phyloP scores from a whole-genome alignment of 805 yeast species.

The Saccharomyces mikatae region DNA sequence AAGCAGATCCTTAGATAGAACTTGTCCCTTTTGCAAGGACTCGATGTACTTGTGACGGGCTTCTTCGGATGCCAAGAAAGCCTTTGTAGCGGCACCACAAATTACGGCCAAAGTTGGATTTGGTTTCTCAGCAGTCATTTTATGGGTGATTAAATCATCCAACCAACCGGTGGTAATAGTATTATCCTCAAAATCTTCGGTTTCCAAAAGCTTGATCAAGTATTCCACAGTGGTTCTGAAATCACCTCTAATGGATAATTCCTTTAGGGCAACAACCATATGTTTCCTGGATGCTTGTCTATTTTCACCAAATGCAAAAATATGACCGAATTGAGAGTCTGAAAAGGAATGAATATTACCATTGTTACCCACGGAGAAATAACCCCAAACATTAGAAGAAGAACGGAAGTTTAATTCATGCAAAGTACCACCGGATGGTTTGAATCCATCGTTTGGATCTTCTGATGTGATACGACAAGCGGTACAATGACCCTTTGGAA shows the following conservation, averaged over 20 bases:
- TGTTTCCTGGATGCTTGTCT: slow-evolving; percentile 97
- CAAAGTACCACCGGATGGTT: slow-evolving; percentile 94
- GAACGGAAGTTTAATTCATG: slow-evolving; percentile 96
- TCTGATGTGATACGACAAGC: slow-evolving; percentile 99
- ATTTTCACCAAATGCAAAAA: slow-evolving; percentile 97
- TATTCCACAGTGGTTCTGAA: slow-evolving; percentile 97
- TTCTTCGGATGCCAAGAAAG: slow-evolving; percentile 69
- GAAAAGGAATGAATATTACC: slow-evolving; percentile 97
- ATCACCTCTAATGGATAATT: slow-evolving; percentile 94
- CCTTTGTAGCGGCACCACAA: slow-evolving; percentile 97
- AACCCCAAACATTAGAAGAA: slow-evolving; percentile 98
- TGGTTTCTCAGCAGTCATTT: slow-evolving; percentile 94
- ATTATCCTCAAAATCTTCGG: slow-evolving; percentile 93
- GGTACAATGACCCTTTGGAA: slow-evolving; percentile 96
- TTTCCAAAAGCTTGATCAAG: slow-evolving; percentile 86
- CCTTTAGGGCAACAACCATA: slow-evolving; percentile 97
- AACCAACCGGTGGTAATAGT: slow-evolving; percentile 99
- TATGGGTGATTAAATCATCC: slow-evolving; percentile 88
- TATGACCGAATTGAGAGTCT: slow-evolving; percentile 98
- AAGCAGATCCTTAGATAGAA: slow-evolving; percentile 71
- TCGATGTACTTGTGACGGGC: slow-evolving; percentile 59
- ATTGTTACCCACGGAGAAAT: slow-evolving; percentile 92
- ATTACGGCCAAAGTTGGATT: slow-evolving; percentile 83
- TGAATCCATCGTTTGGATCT: slow-evolving; percentile 98
- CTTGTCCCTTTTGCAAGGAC: slow-evolving; percentile 92